Percentiles rank a stretch among this genome's conserved stretches.
These are phyloP conservation scores for Artemisia tridentata DNA, from an alignment of 129 eudicot genomes.

Conservation along the genomic window DNA sequence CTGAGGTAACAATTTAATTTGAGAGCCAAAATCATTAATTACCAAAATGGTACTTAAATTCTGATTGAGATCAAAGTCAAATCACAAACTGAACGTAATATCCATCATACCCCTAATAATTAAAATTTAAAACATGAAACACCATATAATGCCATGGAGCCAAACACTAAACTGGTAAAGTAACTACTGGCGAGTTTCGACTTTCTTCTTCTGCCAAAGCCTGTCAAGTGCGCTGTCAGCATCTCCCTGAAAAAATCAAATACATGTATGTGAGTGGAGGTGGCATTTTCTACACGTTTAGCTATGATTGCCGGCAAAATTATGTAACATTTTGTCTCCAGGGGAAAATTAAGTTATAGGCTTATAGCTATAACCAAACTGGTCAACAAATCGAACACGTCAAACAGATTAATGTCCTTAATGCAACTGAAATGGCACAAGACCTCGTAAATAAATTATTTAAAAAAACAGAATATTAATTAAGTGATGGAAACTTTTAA, in stretches of 20 bases:
- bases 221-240: constrained; percentile 61
- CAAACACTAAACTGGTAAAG: not conserved
- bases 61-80: not conserved
- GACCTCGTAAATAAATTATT: no score
- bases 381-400: no score
- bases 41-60: not conserved
- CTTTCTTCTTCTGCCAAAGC: constrained; percentile 62
- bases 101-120: not conserved
- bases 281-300: not conserved
- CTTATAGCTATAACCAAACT: no score
- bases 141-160: not conserved
- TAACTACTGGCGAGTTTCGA: constrained; percentile 34
- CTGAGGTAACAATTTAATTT: not conserved
- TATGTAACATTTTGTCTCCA: no score
- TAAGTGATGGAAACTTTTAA: no score
- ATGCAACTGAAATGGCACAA: no score
- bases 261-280: not conserved
- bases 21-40: not conserved
- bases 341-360: no score
- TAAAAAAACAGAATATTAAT: no score
- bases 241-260: constrained; percentile 43
- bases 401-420: no score
- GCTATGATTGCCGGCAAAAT: not conserved
- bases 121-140: not conserved
- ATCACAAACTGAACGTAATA: constrained; percentile 12